Percentiles rank a stretch among this genome's conserved stretches.
Evolutionary conservation across 805 yeast species (phyloP).

Genomic region (Pichia scutulata): DNA sequence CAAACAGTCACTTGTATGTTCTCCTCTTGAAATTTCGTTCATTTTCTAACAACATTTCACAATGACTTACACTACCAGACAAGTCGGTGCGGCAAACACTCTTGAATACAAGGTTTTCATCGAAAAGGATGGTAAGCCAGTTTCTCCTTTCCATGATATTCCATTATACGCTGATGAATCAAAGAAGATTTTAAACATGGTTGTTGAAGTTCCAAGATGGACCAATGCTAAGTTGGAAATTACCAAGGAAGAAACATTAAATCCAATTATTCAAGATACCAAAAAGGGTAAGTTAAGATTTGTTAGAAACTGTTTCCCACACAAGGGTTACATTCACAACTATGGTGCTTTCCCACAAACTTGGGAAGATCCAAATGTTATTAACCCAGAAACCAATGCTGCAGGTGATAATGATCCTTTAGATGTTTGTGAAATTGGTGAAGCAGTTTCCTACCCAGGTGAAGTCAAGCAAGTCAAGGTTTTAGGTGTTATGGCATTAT

Average conservation of each 20-base stretch:
- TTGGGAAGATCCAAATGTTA: conserved; percentile 67
- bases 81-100: conserved; percentile 92
- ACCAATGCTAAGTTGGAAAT: conserved; percentile 95
- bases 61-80: conserved; percentile 84
- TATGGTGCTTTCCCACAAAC: conserved; percentile 98
- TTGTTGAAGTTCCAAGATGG: conserved; percentile 98
- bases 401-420: conserved; percentile 83
- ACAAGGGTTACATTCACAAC: conserved; percentile 97
- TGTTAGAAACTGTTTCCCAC: conserved; percentile 97
- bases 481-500: conserved; percentile 87
- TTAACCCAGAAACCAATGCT: conserved; percentile 59
- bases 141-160: conserved; percentile 92
- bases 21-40: background rate
- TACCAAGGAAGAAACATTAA: conserved; percentile 71
- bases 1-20: background rate
- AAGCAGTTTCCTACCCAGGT: conserved; percentile 56
- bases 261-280: conserved; percentile 95
- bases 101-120: conserved; percentile 86
- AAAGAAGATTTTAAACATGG: conserved; percentile 66
- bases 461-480: conserved; percentile 84
- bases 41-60: background rate
- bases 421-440: conserved; percentile 80
- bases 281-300: conserved; percentile 95
- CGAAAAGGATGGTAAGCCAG: conserved; percentile 88
- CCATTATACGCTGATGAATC: conserved; percentile 92